A percentile compares a stretch with the other conserved stretches of the same genome.
Conservation (phyloP, 805 yeast species). For the Schwanniomyces pseudopolymorphus region DNA sequence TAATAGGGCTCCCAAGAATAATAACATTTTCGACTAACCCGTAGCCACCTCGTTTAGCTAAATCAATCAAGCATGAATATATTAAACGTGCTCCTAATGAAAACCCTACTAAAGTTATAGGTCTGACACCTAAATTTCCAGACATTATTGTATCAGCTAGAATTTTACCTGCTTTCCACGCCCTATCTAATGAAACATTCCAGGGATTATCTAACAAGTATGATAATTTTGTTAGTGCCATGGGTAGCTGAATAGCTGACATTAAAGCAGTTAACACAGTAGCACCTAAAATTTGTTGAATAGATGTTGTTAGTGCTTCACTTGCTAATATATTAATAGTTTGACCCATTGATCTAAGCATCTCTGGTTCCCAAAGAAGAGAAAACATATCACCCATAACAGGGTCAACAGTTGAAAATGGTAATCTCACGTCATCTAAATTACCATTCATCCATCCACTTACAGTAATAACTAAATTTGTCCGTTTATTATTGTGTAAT, state of each 20-base stretch:
- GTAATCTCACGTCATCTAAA: constrained; percentile 92
- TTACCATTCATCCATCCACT: constrained; percentile 98
- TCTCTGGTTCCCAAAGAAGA: constrained; percentile 95
- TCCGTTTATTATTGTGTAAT: constrained; percentile 83
- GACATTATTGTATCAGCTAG: constrained; percentile 87
- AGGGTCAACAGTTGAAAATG: constrained; percentile 95
- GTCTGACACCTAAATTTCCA: constrained; percentile 88
- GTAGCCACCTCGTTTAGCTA: constrained; percentile 80
- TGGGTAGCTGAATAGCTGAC: constrained; percentile 91
- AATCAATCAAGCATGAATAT: constrained; percentile 82
- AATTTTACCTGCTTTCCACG: constrained; percentile 93
- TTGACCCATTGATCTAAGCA: constrained; percentile 94
- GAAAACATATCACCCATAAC: constrained; percentile 96
- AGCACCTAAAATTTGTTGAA: constrained; percentile 92
- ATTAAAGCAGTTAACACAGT: constrained; percentile 85
- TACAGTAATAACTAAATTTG: constrained; percentile 83
- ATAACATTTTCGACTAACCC: constrained; percentile 89
- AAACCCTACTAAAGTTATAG: constrained; percentile 89
- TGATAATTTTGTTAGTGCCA: constrained; percentile 85
- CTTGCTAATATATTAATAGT: constrained; percentile 91
- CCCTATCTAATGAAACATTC: constrained; percentile 95
- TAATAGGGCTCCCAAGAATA: constrained; percentile 85
- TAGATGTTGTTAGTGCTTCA: constrained; percentile 87
- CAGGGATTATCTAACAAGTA: constrained; percentile 94
- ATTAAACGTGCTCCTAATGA: constrained; percentile 91